Evolutionary conservation across 768 basidiomycete species (phyloP), one percentile per base, ranked within the genome.

Genomic region (Pisolithus tinctorius): DNA sequence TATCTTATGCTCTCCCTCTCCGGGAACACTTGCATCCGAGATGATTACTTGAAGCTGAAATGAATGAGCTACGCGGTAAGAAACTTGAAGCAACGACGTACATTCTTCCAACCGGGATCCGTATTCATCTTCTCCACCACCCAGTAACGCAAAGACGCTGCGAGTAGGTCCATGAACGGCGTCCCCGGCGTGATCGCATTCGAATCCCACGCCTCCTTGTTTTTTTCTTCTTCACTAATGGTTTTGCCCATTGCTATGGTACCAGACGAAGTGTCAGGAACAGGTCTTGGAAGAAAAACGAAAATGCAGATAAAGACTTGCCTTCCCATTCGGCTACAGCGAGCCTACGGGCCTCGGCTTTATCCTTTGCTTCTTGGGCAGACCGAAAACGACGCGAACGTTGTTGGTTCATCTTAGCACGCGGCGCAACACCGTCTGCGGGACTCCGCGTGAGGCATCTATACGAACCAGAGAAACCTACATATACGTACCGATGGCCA

Each of bases 371-470:
- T 68, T 99, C 96, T 65, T 95, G 93, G 2, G 92, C 84, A 20
- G 93, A 82, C 54, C 96, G 82, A 72, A 99, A 99, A 50, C 96
- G 92, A 58, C 96, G 80, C 14, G 93, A 93, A 9, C 96, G 91
- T 67, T 99, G 96, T 63, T 99, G 96, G 65, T 99, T 99, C 96
- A 99, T 99, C 73, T 99, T 99, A 38, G 96, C 96, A 61, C 95
- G 84, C 30, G 95, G 95, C 9, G 95, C 95, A 20, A 97, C 95
- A 53, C 95, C 95, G 62, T 98, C 94, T 95, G 50, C 39, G 40
- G 49, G 4, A 31, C 46, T 31, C 11, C n/a, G 47, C 27, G 23
- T 30, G 31, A 45, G 45, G 37, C 31, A 56, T 43, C 50, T 52
- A 11, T n/a, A 52, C 16, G 6, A 14, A n/a, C 30, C 11, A 38